A percentile compares a stretch with the other conserved stretches of the same genome.
Evolutionary conservation across 2,329 filamentous ascomycete genomes (phyloP).

Genomic region (Fusarium sp.): DNA sequence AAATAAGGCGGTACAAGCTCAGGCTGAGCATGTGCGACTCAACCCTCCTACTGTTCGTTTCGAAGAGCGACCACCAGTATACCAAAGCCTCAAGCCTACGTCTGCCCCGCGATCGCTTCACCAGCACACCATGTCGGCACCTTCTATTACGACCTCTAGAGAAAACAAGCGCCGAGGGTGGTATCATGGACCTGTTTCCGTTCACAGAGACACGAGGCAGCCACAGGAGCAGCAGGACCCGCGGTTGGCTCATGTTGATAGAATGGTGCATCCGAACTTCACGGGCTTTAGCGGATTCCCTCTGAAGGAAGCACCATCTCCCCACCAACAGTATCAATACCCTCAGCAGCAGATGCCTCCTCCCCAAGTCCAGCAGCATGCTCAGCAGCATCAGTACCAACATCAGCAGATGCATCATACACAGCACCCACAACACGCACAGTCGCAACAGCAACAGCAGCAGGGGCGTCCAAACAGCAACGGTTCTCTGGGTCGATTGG

Average conservation of each 20-base stretch:
- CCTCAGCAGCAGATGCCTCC: conserved; percentile 8
- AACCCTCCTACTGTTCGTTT: conserved; percentile 67
- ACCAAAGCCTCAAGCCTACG: conserved; percentile 50
- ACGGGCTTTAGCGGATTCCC: conserved; percentile 66
- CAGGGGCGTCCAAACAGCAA: conserved; percentile 49
- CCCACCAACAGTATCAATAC: conserved; percentile 47
- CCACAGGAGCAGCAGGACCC: conserved; percentile 48
- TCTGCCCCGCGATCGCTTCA: conserved; percentile 56
- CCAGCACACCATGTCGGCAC: conserved; percentile 72
- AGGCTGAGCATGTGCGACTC: conserved; percentile 63
- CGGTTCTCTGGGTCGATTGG: conserved; percentile 55
- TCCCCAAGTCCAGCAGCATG: conserved; percentile 35
- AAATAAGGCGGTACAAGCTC: conserved; percentile 66
- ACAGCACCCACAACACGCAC: conserved; percentile 10
- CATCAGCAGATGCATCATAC: conserved; percentile 42
- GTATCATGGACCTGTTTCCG: conserved; percentile 70
- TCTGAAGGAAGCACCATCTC: conserved; percentile 48
- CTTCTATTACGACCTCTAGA: conserved; percentile 66
- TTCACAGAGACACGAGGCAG: conserved; percentile 54
- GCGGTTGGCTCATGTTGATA: conserved; percentile 62
- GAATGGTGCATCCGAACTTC: conserved; percentile 70
- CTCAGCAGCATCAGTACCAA: conserved; percentile 40
- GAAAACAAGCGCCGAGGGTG: conserved; percentile 77
- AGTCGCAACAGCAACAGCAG: conserved; percentile 49
- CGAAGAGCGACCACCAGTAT: conserved; percentile 60